Conservation (phyloP, 2,329 filamentous ascomycete genomes). For the Colletotrichum tabaci region DNA sequence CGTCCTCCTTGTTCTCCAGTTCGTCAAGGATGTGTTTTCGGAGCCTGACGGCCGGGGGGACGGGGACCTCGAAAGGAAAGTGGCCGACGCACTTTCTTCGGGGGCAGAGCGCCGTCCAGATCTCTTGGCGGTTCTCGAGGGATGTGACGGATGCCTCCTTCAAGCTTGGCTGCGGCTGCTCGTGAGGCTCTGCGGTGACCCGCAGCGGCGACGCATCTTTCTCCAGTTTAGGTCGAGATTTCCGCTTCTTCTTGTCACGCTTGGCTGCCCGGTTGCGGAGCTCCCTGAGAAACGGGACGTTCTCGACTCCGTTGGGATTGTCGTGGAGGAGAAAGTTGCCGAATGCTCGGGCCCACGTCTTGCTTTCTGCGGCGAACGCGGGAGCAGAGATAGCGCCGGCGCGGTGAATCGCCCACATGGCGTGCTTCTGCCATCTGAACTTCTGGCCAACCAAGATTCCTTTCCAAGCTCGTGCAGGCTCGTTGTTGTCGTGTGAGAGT, state of each 20-base stretch:
- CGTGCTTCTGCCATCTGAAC: no score
- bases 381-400: not conserved
- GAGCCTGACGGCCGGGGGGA: not conserved
- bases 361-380: not conserved
- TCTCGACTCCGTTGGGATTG: not conserved
- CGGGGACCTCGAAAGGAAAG: slow-evolving; percentile 7
- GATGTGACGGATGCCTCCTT: not conserved
- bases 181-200: no score
- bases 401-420: not conserved
- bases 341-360: not conserved
- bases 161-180: no score
- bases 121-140: not conserved
- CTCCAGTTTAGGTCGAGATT: not conserved
- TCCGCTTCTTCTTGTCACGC: not conserved
- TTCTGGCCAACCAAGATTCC: no score
- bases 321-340: not conserved
- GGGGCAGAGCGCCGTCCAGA: slow-evolving; percentile 6
- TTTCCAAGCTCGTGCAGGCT: no score
- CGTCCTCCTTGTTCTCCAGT: not conserved
- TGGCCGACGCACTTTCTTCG: not conserved
- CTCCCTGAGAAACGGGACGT: not conserved
- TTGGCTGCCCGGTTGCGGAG: not conserved
- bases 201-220: not conserved
- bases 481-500: no score
- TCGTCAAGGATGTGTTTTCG: slow-evolving; percentile 4